Percentiles rank a stretch among this genome's conserved stretches.
Conservation (phyloP, 306 rosid genomes). For the Potentilla sterilis region DNA sequence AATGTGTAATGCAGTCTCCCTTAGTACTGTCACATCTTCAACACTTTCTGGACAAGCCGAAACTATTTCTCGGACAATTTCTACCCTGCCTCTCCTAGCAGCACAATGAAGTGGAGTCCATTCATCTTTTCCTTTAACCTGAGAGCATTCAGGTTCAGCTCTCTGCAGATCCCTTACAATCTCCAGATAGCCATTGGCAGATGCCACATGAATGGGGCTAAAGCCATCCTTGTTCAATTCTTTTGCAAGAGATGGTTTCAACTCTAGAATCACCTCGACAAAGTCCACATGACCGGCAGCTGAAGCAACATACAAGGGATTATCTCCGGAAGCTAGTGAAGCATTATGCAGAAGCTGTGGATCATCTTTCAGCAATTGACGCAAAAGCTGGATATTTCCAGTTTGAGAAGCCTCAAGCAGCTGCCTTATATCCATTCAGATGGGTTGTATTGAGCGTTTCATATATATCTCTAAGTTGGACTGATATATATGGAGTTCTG, state of each 20-base stretch:
- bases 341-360: slow-evolving; percentile 7
- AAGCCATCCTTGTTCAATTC: slow-evolving; percentile 24
- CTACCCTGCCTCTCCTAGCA: slow-evolving; percentile 27
- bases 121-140: slow-evolving; percentile 11
- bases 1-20: slow-evolving; percentile 26
- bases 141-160: slow-evolving; percentile 7
- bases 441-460: background rate
- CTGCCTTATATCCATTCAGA: slow-evolving; percentile 13
- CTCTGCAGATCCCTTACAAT: slow-evolving; percentile 17
- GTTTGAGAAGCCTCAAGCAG: slow-evolving; percentile 27
- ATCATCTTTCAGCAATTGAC: slow-evolving; percentile 6
- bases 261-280: slow-evolving; percentile 4
- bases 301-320: slow-evolving; percentile 12
- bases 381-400: slow-evolving; percentile 7
- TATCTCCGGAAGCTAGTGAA: slow-evolving; percentile 2
- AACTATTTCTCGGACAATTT: slow-evolving; percentile 21
- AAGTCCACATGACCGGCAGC: slow-evolving; percentile 22
- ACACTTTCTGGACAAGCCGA: slow-evolving; percentile 30
- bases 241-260: slow-evolving; percentile 13
- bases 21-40: slow-evolving; percentile 18
- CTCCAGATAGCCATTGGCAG: slow-evolving; percentile 31
- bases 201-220: slow-evolving; percentile 25
- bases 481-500: background rate
- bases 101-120: slow-evolving; percentile 36
- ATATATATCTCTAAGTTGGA: background rate